phyloP scores from a whole-genome alignment of 306 rosid species.

The Trifolium subterraneum region DNA sequence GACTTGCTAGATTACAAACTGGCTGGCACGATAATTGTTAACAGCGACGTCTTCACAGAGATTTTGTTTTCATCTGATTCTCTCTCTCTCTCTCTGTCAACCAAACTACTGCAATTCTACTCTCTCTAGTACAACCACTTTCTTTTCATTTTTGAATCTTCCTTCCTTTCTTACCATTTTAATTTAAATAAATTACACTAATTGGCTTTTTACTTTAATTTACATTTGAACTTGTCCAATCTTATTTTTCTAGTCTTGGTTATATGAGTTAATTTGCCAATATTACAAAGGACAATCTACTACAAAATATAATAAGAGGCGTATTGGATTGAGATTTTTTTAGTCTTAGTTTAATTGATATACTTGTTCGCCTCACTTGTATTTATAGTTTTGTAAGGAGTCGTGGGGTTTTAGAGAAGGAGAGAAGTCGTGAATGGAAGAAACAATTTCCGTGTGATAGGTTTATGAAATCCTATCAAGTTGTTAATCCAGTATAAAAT shows the following conservation, averaged over 20 bases:
- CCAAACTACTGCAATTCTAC: conserved; percentile 9
- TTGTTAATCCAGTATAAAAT: no score
- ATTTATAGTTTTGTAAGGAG: no score
- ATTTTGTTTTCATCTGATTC: conserved; percentile 44
- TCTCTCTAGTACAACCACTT: not conserved
- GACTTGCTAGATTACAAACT: conserved; percentile 36
- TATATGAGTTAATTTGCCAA: no score
- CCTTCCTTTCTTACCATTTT: not conserved
- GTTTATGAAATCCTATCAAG: no score
- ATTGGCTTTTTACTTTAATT: not conserved
- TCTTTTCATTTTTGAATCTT: conserved; percentile 2
- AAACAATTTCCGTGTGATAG: no score
- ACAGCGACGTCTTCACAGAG: conserved; percentile 37
- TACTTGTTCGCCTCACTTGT: no score
- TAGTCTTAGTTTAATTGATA: no score
- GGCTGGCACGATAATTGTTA: conserved; percentile 44
- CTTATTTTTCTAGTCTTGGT: not conserved
- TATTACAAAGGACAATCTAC: no score
- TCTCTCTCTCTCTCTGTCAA: not conserved
- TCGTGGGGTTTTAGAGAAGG: no score
- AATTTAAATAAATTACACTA: not conserved
- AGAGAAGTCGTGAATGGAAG: no score
- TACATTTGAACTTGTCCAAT: not conserved
- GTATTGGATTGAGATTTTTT: no score
- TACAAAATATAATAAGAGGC: no score